These are phyloP conservation scores for Tylopilus plumbeoviolaceoides DNA, from an alignment of 768 basidiomycete species.

Conservation along the genomic window DNA sequence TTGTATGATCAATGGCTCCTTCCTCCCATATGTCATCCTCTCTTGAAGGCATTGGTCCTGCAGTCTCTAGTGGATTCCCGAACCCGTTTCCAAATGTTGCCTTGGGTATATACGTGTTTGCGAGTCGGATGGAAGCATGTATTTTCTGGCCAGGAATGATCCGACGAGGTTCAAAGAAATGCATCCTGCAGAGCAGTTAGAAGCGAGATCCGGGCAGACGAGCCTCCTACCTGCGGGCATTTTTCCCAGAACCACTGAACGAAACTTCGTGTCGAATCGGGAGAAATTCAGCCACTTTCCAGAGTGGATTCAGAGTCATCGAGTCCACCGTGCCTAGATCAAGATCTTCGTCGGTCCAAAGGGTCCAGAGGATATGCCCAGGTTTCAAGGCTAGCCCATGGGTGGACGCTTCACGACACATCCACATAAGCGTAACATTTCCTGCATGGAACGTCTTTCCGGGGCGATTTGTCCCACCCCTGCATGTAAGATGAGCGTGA, in stretches of 20 bases:
- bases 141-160: slow-evolving; percentile 8
- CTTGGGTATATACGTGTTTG: slow-evolving; percentile 7
- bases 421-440: slow-evolving; percentile 8
- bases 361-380: slow-evolving; percentile 2
- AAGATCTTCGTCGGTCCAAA: slow-evolving; percentile 6
- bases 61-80: slow-evolving; percentile 5
- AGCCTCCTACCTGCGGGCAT: slow-evolving; percentile 1
- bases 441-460: slow-evolving; percentile 3
- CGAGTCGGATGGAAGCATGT: slow-evolving; percentile 4
- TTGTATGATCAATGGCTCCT: slow-evolving; percentile 1
- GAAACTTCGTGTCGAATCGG: slow-evolving; percentile 5
- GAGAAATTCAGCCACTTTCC: slow-evolving; percentile 3
- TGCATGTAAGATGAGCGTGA: not conserved
- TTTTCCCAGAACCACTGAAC: slow-evolving; percentile 2
- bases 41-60: slow-evolving; percentile 2
- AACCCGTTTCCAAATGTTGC: slow-evolving; percentile 9
- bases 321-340: slow-evolving; percentile 1
- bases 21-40: slow-evolving; percentile 6
- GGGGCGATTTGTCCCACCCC: slow-evolving; percentile 3
- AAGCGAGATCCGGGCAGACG: not conserved
- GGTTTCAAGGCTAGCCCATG: slow-evolving; percentile 4
- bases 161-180: slow-evolving; percentile 4
- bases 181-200: not conserved
- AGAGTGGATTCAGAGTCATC: not conserved
- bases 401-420: not conserved